Evolutionary conservation across 78 protist species (phyloP), one percentile per base, ranked within the genome.

Genomic region (Chrysochromulina tobinii): DNA sequence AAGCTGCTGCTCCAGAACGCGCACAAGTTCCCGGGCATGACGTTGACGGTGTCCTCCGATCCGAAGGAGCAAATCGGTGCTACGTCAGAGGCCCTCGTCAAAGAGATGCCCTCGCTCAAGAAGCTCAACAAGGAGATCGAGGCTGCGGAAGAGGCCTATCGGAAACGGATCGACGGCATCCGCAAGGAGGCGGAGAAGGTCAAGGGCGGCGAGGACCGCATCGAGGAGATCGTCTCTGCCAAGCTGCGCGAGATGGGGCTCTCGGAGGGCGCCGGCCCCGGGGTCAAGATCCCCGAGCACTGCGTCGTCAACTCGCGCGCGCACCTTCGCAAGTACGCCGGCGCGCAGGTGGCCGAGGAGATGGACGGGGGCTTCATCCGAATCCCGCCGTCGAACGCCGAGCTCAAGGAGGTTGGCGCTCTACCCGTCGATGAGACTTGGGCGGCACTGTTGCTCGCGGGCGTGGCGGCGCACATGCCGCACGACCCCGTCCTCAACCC

Each of bases 161-260:
- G 50, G 84, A 48, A 50, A n/a, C 48, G 6, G 84, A 25, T 72
- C 53, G 12, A 1, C 55, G 23, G 7, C 58, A 50, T 75, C 57
- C 84, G 84, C 84, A 75, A 75, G 84, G 84, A 75, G 84, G 84
- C 55, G 3, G 84, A 75, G 57, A 75, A 75, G 84, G 48, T 50
- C 58, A 75, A 75, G 84, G 84, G 84, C n/a, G 57, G 53, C 53
- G 55, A 27, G 55, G 84, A 75, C 57, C 84, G 84, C 57, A 8
- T 50, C 21, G 84, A 75, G n/a, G 84, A 75, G 84, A 48, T 75
- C 53, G 50, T 75, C 53, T 55, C 84, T 14, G 21, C 3, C 38
- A 48, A 50, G 53, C 6, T 75, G 84, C 84, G 84, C 57, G 84
- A 75, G 14, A 3, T 75, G 21, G 84, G 55, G 58, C 54, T 75